A percentile compares a stretch with the other conserved stretches of the same genome.
Evolutionary conservation across 208 protist species (phyloP).

Genomic region (Leishmania gerbilli): DNA sequence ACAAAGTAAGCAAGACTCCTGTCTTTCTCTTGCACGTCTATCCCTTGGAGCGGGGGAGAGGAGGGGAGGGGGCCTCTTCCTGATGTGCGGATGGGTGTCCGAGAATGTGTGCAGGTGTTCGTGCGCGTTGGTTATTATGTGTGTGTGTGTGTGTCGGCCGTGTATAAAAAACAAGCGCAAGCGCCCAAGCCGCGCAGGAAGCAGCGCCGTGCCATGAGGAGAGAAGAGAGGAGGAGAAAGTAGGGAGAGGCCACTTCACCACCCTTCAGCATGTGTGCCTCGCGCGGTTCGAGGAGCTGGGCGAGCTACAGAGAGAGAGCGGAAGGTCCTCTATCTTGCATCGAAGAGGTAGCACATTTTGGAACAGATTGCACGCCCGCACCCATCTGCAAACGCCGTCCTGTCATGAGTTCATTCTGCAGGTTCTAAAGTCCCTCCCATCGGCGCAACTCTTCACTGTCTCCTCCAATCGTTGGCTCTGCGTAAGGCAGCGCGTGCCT

Average conservation of each 20-base stretch:
- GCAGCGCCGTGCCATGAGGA: neutral
- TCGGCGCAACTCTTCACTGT: neutral
- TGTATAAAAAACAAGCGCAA: neutral
- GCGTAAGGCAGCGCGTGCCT: slow-evolving; percentile 1
- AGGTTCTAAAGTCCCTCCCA: neutral
- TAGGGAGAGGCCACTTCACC: neutral
- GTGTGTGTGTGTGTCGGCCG: neutral
- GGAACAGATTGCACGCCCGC: neutral
- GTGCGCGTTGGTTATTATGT: neutral
- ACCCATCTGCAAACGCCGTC: neutral
- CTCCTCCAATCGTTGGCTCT: neutral
- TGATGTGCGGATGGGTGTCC: neutral
- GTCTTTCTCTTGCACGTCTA: neutral
- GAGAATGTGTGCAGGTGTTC: neutral
- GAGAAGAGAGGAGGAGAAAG: neutral
- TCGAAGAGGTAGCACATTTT: neutral
- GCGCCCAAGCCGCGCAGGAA: neutral
- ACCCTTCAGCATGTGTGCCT: neutral
- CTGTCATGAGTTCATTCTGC: neutral
- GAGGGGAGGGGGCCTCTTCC: neutral
- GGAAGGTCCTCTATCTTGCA: neutral
- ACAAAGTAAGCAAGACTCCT: neutral
- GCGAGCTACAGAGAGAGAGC: neutral
- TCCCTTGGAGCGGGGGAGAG: neutral
- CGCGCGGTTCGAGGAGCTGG: neutral